Evolutionary conservation across 495 filamentous ascomycete genomes (phyloP).

Genomic region (Pyrenula massariospora): DNA sequence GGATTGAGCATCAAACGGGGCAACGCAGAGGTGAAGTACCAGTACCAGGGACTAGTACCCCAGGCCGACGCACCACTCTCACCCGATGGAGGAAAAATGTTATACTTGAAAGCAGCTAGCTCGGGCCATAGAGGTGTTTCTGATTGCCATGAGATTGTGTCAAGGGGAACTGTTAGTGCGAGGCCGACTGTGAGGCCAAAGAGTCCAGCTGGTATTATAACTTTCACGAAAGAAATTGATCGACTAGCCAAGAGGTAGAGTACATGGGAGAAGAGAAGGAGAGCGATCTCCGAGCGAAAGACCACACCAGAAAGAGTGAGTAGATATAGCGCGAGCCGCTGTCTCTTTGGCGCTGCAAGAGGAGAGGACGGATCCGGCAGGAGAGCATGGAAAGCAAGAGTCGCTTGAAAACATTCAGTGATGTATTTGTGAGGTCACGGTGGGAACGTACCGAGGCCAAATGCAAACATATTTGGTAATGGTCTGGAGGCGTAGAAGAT

Average conservation of each 20-base stretch:
- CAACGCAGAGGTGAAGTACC: constrained; percentile 73
- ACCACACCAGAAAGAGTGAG: constrained; percentile 74
- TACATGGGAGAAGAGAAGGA: constrained; percentile 55
- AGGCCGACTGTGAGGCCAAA: constrained; percentile 52
- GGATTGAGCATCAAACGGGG: constrained; percentile 81
- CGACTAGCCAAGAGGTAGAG: constrained; percentile 41
- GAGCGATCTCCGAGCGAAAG: constrained; percentile 81
- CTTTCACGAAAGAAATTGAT: constrained; percentile 34
- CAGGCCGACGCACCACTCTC: constrained; percentile 66
- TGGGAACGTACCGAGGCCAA: constrained; percentile 55
- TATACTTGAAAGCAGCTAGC: constrained; percentile 80
- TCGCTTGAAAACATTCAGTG: constrained; percentile 32
- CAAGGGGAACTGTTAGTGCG: constrained; percentile 53
- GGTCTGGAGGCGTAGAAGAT: constrained; percentile 89
- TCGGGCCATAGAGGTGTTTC: constrained; percentile 75
- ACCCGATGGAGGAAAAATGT: constrained; percentile 46
- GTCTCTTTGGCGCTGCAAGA: constrained; percentile 26
- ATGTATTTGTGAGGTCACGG: constrained; percentile 1
- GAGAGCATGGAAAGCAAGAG: constrained; percentile 56
- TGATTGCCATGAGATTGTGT: constrained; percentile 85
- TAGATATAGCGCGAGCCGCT: constrained; percentile 49
- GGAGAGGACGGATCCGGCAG: constrained; percentile 38
- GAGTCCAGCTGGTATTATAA: constrained; percentile 58
- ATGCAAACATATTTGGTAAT: constrained; percentile 94
- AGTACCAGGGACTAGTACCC: constrained; percentile 76